phyloP scores from a whole-genome alignment of 2,329 filamentous ascomycete genomes.

The Trichoderma afroharzianum region DNA sequence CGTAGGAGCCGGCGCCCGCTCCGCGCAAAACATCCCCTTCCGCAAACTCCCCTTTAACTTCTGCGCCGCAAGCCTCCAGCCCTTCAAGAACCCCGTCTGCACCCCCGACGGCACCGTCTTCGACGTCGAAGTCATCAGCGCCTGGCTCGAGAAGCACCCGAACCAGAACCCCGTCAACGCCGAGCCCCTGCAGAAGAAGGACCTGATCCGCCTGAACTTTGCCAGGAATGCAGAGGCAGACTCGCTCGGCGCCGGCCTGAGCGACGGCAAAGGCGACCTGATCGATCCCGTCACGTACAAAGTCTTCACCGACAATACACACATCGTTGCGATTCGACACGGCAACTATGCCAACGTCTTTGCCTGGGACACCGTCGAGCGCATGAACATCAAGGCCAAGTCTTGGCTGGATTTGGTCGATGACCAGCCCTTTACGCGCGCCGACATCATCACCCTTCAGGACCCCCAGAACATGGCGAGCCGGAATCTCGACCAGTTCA shows the following conservation, averaged over 20 bases:
- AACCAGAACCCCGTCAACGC: conserved; percentile 89
- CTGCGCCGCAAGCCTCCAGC: conserved; percentile 92
- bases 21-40: conserved; percentile 59
- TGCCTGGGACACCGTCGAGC: conserved; percentile 90
- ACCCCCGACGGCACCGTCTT: conserved; percentile 85
- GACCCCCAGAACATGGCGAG: conserved; percentile 87
- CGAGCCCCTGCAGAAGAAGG: conserved; percentile 69
- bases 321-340: conserved; percentile 82
- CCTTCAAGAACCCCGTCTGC: conserved; percentile 92
- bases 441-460: conserved; percentile 93
- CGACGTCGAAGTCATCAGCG: conserved; percentile 88
- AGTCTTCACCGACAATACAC: conserved; percentile 95
- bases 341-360: conserved; percentile 90
- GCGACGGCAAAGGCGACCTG: conserved; percentile 67
- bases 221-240: conserved; percentile 77
- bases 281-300: conserved; percentile 98
- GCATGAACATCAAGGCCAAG: conserved; percentile 94
- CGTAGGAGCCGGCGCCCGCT: conserved; percentile 62
- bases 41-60: conserved; percentile 95
- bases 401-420: conserved; percentile 90
- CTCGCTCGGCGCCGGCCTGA: conserved; percentile 43
- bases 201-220: conserved; percentile 88
- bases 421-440: conserved; percentile 79
- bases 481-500: conserved; percentile 81
- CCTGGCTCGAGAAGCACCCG: conserved; percentile 86